Evolutionary conservation across 176 grass and related monocot genomes (phyloP).

Genomic region (Panicum miliaceum): DNA sequence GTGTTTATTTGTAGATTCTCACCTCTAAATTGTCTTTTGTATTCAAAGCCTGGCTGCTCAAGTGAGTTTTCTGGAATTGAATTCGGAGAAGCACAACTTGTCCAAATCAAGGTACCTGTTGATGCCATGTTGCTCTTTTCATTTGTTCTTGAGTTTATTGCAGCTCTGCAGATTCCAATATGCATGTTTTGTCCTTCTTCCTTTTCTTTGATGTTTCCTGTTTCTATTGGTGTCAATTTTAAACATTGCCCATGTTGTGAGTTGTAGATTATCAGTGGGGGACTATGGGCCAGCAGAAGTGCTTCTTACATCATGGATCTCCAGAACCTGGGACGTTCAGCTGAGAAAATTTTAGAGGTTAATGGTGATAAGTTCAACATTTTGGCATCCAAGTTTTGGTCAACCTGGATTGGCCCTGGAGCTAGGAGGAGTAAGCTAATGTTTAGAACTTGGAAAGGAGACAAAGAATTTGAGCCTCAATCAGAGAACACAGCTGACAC

Average conservation of each 20-base stretch:
- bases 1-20: constrained; percentile 40
- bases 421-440: constrained; percentile 87
- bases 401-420: constrained; percentile 87
- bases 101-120: constrained; percentile 89
- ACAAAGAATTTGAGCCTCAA: constrained; percentile 76
- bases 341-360: constrained; percentile 72
- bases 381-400: constrained; percentile 91
- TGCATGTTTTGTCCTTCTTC: constrained; percentile 22
- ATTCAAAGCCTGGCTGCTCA: constrained; percentile 91
- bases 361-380: constrained; percentile 78
- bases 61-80: constrained; percentile 80
- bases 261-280: constrained; percentile 82
- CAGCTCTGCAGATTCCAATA: not conserved
- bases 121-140: not conserved
- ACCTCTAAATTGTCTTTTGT: constrained; percentile 47
- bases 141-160: constrained; percentile 14
- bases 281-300: constrained; percentile 75
- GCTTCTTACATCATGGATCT: constrained; percentile 67
- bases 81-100: constrained; percentile 91
- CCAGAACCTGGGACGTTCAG: constrained; percentile 53
- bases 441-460: constrained; percentile 82
- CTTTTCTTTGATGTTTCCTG: not conserved
- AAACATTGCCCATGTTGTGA: constrained; percentile 20
- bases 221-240: constrained; percentile 14
- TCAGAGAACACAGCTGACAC: constrained; percentile 59